Conservation (phyloP, 2,329 filamentous ascomycete genomes). For the Trichoderma oligosporum region DNA sequence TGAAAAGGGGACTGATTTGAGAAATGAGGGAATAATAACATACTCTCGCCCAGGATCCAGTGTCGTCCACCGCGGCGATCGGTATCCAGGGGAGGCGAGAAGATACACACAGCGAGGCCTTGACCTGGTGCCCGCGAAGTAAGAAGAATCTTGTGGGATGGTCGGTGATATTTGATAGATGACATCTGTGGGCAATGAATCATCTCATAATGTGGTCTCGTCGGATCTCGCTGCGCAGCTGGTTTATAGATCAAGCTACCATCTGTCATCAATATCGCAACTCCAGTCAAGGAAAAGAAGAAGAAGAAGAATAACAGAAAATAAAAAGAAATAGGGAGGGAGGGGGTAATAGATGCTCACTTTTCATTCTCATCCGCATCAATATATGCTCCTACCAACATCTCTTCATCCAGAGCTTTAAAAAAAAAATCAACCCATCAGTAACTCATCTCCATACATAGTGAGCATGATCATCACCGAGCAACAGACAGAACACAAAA, state of each 20-base stretch:
- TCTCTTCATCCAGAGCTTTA: slow-evolving; percentile 35
- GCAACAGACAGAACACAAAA: slow-evolving; percentile 15
- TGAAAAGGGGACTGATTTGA: not conserved
- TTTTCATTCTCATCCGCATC: slow-evolving; percentile 41
- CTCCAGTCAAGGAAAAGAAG: not conserved
- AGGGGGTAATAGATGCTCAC: slow-evolving; percentile 30
- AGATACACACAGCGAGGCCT: slow-evolving; percentile 36
- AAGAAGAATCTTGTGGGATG: slow-evolving; percentile 41
- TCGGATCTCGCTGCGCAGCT: slow-evolving; percentile 17
- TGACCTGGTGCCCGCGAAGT: slow-evolving; percentile 37
- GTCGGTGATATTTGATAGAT: slow-evolving; percentile 46
- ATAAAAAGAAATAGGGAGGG: not conserved
- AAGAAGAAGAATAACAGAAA: no score
- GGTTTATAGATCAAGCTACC: slow-evolving; percentile 12
- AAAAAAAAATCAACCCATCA: no score
- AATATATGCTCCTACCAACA: slow-evolving; percentile 41
- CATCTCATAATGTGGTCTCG: slow-evolving; percentile 27
- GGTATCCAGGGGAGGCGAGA: slow-evolving; percentile 34
- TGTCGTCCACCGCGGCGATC: not conserved
- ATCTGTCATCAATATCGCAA: not conserved
- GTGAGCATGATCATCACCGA: not conserved
- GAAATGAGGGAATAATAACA: not conserved
- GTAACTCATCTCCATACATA: no score
- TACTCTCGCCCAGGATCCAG: slow-evolving; percentile 41
- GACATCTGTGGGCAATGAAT: slow-evolving; percentile 41